Evolutionary conservation across 225 moss, liverwort and hornwort genomes (phyloP).

Genomic region (Pseudisothecium myosuroides): DNA sequence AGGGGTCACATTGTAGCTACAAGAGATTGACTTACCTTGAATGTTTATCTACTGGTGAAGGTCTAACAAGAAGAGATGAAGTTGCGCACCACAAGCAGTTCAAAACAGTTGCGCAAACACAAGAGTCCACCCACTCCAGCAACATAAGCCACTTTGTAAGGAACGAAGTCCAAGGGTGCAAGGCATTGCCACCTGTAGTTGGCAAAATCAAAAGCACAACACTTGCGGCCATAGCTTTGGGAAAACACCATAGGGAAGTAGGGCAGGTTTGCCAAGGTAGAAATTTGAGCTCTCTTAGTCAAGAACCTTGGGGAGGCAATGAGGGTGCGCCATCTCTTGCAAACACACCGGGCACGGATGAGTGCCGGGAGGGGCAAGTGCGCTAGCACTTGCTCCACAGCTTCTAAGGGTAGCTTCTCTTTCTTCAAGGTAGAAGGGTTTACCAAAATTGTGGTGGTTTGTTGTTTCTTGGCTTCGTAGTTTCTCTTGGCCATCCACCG

Average conservation of each 20-base stretch:
- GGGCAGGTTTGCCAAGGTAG: neutral
- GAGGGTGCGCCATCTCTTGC: conserved; percentile 8
- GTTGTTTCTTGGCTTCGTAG: neutral
- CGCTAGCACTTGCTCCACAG: neutral
- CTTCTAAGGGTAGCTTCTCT: conserved; percentile 12
- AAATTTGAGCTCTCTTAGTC: neutral
- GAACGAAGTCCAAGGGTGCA: conserved; percentile 22
- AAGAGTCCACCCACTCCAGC: conserved; percentile 4
- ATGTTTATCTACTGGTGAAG: neutral
- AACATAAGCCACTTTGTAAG: conserved; percentile 38
- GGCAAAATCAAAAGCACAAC: conserved; percentile 26
- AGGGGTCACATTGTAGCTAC: accelerated
- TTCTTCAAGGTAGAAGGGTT: neutral
- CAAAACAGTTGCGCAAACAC: conserved; percentile 27
- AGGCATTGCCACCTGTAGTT: conserved; percentile 22
- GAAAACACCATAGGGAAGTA: conserved; percentile 39
- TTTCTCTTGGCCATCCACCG: conserved; percentile 15
- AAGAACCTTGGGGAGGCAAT: neutral
- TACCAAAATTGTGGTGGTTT: neutral
- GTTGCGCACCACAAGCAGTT: conserved; percentile 21
- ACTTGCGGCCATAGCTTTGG: conserved; percentile 27
- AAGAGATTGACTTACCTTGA: neutral
- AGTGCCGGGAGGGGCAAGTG: neutral
- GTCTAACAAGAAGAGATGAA: neutral
- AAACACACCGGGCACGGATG: neutral